Evolutionary conservation across 139 green algal species (phyloP).

Genomic region (Volvox africanus): DNA sequence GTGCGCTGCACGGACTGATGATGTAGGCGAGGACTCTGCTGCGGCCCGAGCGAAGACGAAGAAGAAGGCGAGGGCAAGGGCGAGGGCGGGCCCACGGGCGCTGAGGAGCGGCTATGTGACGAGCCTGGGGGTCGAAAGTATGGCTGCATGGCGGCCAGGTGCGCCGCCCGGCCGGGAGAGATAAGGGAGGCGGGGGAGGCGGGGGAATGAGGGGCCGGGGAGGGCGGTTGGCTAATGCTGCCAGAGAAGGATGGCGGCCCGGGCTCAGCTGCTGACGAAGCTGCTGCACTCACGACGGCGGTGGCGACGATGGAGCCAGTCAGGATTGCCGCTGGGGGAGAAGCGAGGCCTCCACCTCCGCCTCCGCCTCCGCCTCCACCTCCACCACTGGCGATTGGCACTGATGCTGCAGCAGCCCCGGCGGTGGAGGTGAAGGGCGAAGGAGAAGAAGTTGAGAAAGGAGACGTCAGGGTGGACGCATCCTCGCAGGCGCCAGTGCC

Average conservation of each 20-base stretch:
- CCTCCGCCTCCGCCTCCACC: too few relatives aligned
- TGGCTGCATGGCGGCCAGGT: background rate
- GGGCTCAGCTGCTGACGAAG: background rate
- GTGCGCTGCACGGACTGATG: background rate
- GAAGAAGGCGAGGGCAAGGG: background rate
- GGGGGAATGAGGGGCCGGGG: background rate
- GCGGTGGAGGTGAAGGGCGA: background rate
- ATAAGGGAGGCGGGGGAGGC: background rate
- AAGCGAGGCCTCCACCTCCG: background rate
- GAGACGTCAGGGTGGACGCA: background rate
- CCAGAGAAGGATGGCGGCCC: background rate
- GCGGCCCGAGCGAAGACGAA: background rate
- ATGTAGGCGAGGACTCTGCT: background rate
- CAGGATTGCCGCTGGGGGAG: background rate
- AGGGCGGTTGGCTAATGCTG: background rate
- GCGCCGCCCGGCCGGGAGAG: background rate
- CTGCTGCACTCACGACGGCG: background rate
- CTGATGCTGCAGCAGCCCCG: background rate
- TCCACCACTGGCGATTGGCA: background rate
- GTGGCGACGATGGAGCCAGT: background rate
- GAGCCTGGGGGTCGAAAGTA: background rate
- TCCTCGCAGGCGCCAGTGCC: background rate
- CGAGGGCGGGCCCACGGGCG: background rate
- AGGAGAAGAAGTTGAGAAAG: background rate
- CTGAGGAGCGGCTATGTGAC: background rate